Conservation (phyloP, 2,329 filamentous ascomycete genomes). For the Pyricularia grisea region DNA sequence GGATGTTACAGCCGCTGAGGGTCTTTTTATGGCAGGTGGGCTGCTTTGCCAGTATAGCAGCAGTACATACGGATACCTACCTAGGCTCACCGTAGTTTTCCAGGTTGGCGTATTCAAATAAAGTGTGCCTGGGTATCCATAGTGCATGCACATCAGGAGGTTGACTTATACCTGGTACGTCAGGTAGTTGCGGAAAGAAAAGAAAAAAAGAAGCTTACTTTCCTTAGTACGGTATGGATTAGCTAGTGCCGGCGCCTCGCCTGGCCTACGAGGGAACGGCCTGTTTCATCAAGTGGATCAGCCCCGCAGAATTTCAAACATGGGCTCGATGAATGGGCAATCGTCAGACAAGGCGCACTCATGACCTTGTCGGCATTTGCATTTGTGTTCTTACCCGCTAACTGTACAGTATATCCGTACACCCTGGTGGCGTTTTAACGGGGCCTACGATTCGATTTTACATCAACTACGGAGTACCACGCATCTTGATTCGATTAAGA, state of each 20-base stretch:
- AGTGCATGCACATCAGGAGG: neutral
- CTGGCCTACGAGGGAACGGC: neutral
- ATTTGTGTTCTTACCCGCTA: neutral
- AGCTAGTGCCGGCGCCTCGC: neutral
- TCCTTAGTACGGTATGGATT: neutral
- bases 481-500: neutral
- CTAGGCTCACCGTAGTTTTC: neutral
- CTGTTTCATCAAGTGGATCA: neutral
- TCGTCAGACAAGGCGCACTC: neutral
- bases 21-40: neutral
- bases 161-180: neutral
- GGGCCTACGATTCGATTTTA: neutral
- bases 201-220: constrained; percentile 1
- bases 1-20: neutral
- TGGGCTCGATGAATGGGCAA: neutral
- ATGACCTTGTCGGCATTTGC: neutral
- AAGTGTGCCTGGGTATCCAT: neutral
- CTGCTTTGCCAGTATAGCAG: neutral
- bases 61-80: neutral
- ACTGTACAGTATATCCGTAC: no score
- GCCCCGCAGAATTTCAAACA: neutral
- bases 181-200: neutral
- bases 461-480: neutral
- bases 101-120: neutral
- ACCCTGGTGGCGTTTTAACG: no score